phyloP scores from a whole-genome alignment of 371 early-diverging fungal genomes.

The Mortierella sp. region DNA sequence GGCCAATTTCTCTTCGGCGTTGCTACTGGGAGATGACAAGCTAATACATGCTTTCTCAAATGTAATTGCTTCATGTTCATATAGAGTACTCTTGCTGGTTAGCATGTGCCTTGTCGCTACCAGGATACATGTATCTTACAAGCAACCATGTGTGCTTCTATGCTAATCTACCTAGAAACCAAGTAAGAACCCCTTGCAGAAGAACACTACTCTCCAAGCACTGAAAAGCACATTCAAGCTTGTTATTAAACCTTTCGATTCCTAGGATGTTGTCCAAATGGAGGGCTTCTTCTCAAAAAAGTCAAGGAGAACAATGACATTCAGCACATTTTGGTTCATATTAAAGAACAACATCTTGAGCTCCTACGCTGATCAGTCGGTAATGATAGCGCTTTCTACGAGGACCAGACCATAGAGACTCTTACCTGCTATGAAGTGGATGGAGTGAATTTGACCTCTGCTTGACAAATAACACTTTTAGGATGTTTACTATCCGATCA shows the following conservation, averaged over 20 bases:
- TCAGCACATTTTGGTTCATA: conserved; percentile 76
- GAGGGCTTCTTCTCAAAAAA: conserved; percentile 76
- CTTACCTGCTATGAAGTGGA: no score
- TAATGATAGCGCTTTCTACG: conserved; percentile 18
- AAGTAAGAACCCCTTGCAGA: conserved; percentile 5
- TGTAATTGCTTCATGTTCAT: not conserved
- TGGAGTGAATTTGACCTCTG: not conserved
- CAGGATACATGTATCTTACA: conserved; percentile 79
- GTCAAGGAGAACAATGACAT: conserved; percentile 53
- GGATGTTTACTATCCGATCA: conserved; percentile 79
- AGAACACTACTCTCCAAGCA: not conserved
- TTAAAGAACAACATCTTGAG: conserved; percentile 73
- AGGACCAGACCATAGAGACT: no score
- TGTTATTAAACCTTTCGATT: no score
- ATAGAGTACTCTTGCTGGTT: conserved; percentile 82
- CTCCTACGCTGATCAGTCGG: conserved; percentile 72
- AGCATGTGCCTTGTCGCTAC: conserved; percentile 73
- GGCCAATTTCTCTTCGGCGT: not conserved
- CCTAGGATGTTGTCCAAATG: conserved; percentile 67
- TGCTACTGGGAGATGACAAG: no score
- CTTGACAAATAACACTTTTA: conserved; percentile 10
- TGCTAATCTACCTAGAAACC: conserved; percentile 66
- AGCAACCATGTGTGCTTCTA: conserved; percentile 77
- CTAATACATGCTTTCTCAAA: not conserved
- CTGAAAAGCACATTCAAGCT: no score